Percentiles rank a stretch among this genome's conserved stretches.
Conservation (phyloP, 1,284 basidiomycete genomes). For the Cutaneotrichosporon sp. region DNA sequence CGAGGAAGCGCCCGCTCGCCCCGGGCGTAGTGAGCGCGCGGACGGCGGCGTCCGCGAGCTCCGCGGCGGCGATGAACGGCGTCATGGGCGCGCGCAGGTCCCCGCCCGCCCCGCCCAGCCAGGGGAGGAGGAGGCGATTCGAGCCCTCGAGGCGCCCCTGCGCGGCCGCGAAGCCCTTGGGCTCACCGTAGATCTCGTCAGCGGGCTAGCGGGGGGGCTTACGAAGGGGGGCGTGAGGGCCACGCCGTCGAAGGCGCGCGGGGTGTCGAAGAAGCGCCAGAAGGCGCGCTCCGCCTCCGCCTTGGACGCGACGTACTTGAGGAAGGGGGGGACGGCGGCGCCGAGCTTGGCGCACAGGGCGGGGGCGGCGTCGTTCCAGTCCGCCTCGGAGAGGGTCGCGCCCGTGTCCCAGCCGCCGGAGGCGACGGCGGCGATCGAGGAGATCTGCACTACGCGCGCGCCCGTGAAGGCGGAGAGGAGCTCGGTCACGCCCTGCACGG, state of each 20-base stretch:
- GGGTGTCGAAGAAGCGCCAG: conserved; percentile 30
- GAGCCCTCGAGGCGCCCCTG: not conserved
- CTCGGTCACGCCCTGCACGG: conserved; percentile 8
- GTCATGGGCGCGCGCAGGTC: not conserved
- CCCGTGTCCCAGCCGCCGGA: conserved; percentile 38
- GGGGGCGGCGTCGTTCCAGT: conserved; percentile 15
- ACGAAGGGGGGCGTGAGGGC: conserved; percentile 11
- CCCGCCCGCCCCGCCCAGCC: not conserved
- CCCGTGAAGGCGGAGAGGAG: not conserved
- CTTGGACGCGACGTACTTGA: conserved; percentile 26
- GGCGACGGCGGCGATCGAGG: conserved; percentile 36
- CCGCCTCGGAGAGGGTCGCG: not conserved
- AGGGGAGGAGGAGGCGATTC: not conserved
- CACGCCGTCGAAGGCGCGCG: conserved; percentile 17
- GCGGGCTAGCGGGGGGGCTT: not conserved
- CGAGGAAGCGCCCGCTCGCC: too few species aligned
- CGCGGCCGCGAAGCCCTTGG: not conserved
- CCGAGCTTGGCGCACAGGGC: not conserved
- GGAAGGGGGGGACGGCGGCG: not conserved
- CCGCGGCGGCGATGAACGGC: too few species aligned
- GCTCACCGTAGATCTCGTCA: conserved; percentile 6
- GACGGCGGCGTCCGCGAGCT: too few species aligned
- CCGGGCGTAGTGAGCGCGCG: too few species aligned
- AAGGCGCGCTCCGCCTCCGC: conserved; percentile 36
- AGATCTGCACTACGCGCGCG: conserved; percentile 12